Evolutionary conservation across 495 filamentous ascomycete genomes (phyloP).

Genomic region (Tuber magnatum): DNA sequence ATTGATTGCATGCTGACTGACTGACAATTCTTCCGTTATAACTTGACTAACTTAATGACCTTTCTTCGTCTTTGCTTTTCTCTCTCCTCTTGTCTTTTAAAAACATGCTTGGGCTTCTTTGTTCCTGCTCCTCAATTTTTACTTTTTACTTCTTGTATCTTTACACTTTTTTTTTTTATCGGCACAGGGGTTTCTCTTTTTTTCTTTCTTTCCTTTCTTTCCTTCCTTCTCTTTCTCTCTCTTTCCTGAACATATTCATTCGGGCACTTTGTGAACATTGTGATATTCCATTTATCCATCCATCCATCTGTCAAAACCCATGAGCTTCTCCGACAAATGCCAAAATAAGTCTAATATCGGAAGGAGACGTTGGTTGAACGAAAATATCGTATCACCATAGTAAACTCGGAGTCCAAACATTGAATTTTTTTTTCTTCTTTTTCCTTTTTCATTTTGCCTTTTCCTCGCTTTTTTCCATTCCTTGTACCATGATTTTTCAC

Average conservation of each 20-base stretch:
- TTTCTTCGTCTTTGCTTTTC: not conserved
- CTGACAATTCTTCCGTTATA: conserved; percentile 4
- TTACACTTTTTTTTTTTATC: not conserved
- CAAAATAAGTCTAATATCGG: not conserved
- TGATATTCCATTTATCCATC: not conserved
- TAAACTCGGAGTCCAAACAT: not conserved
- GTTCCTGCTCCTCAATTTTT: not conserved
- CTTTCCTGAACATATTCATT: not conserved
- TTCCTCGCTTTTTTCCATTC: not conserved
- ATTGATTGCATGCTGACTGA: not conserved
- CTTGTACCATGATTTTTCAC: not conserved
- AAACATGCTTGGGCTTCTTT: not conserved
- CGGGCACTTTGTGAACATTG: not conserved
- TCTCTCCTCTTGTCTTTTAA: not conserved
- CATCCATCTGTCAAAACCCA: not conserved
- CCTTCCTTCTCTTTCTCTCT: not conserved
- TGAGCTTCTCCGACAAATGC: not conserved
- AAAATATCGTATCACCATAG: not conserved
- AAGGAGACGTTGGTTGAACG: not conserved
- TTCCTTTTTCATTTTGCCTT: not conserved
- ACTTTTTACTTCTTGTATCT: conserved; percentile 3
- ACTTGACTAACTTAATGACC: not conserved
- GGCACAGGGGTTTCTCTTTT: not conserved
- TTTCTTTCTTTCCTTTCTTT: not conserved
- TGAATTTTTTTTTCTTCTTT: not conserved